Evolutionary conservation across 306 rosid species (phyloP), one percentile per base, ranked within the genome.

Genomic region (Medicago ruthenica): DNA sequence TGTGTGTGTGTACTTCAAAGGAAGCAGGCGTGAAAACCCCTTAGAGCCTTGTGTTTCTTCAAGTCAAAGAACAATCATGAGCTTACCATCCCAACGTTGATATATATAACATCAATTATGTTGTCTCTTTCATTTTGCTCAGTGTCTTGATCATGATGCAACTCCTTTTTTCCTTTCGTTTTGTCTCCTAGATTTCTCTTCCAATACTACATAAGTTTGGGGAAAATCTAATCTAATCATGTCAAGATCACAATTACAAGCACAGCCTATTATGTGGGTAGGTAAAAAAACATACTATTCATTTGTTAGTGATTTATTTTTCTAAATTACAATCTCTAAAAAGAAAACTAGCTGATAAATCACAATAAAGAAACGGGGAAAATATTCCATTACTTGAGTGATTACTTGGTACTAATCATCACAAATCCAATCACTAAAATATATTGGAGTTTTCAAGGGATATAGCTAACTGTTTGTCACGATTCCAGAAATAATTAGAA

Each of bases 61-160:
- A 63, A 67, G 85, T 88, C 89, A 87, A 87, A 74, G 51, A 75
- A 53, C 68, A 73, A 85, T 79, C 53, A 83, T 85, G 81, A 60
- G 70, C 75, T 80, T 65, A 79, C 74, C 83, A 68, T 73, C 82
- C 83, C 83, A 78, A 71, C 77, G 41, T 83, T 65, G 74, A 69
- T 78, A 65, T 70, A 40, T 24, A 48, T 48, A 12, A 22, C 15
- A 34, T 15, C 53, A 81, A 86, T 81, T 73, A 81, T 42, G 18
- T 16, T 64, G 70, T 64, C 50, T 39, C 42, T 15, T 63, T 60
- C 10, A 60, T 27, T 60, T 60, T 57, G 13, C 15, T 53, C 24
- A 53, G 0, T 58, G 39, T 58, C 39, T 58, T 58, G 1, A 53
- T 54, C 60, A 54, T 54, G 3, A 57, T 21, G 63, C 12, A 21